Base-by-base conservation (phyloP, 768 basidiomycete species). In the Tricholoma flavovirens region DNA sequence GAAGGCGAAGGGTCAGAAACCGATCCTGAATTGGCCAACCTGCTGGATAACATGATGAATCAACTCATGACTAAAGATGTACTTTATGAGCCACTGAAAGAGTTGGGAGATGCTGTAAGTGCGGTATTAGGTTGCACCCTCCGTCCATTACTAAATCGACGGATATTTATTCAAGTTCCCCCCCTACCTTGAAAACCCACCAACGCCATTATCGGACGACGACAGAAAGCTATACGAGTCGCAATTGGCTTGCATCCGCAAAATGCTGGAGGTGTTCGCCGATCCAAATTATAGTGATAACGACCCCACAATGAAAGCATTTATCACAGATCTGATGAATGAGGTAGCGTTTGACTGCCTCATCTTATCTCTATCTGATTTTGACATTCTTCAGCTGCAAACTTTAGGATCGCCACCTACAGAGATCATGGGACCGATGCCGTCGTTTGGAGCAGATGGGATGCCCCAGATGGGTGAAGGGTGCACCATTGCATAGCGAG, bases 21-120 rank as follows among this genome's bases (percentile, higher is more conserved):
- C 24, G 81, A 83, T 1, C 75, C 76, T 0, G 81, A 84, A 22
- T 65, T 93, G 11, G 80, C 86, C 42, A 81, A 77, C 0, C 72
- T 93, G 58, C 75, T 96, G 8, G 90, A 94, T 67, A 79, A 67
- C 22, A 88, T 95, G 82, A 90, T 93, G 89, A 73, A 78, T 19
- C 82, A 87, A 68, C 75, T 93, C 22, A 85, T 92, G 84, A 82
- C 79, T 72, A 88, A 90, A 64, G 88, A 91, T 0, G 75, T 93
- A 2, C 71, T 95, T n/a, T 87, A 93, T 60, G 90, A 93, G 45
- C 93, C 93, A 0, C 66, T 95, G 56, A 90, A 88, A 61, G 93
- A 96, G 65, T 70, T 96, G 19, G 71, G 77, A 14, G 82, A 85
- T 14, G 86, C 87, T 67, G 90, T 87, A 58, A 30, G 77, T 60